Conservation (phyloP, 2,329 filamentous ascomycete genomes). For the Rachicladosporium sp. region DNA sequence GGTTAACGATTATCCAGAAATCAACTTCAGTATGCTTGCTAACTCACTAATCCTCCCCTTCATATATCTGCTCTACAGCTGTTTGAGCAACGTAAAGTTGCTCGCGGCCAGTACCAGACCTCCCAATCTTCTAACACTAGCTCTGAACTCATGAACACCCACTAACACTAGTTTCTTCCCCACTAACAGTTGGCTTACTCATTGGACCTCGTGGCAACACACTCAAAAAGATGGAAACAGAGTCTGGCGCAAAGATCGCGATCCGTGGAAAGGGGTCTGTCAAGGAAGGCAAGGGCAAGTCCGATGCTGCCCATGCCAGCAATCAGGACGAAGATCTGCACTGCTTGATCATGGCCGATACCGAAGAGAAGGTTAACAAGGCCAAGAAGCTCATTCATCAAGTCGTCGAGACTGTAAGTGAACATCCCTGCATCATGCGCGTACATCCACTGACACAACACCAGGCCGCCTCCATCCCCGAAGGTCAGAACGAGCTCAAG, state of each 20-base stretch:
- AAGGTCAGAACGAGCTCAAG: slow-evolving; percentile 98
- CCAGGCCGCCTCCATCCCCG: slow-evolving; percentile 92
- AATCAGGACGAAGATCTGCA: slow-evolving; percentile 99
- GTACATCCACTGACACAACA: slow-evolving; percentile 2
- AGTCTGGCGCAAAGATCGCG: slow-evolving; percentile 95
- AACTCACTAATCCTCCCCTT: slow-evolving; percentile 58
- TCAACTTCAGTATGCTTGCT: slow-evolving; percentile 99
- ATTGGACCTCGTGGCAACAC: slow-evolving; percentile 99
- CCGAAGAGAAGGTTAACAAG: slow-evolving; percentile 98
- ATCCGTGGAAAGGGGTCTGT: slow-evolving; percentile 99
- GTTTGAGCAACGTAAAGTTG: slow-evolving; percentile 31
- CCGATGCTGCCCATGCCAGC: slow-evolving; percentile 96
- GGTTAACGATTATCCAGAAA: slow-evolving; percentile 99
- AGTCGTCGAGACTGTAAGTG: slow-evolving; percentile 88
- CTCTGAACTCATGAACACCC: slow-evolving; percentile 7
- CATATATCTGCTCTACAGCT: slow-evolving; percentile 23
- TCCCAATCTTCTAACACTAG: slow-evolving; percentile 18
- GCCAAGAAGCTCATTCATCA: slow-evolving; percentile 98
- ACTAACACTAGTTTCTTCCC: slow-evolving; percentile 71
- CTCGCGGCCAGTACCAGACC: slow-evolving; percentile 23
- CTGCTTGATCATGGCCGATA: slow-evolving; percentile 99
- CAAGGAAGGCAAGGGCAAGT: slow-evolving; percentile 98
- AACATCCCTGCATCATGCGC: background rate
- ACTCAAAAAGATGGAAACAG: slow-evolving; percentile 97
- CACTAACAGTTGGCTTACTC: slow-evolving; percentile 95